A percentile compares a stretch with the other conserved stretches of the same genome.
phyloP scores from a whole-genome alignment of 139 green algal species.

The Tetradesmus lagerheimii region DNA sequence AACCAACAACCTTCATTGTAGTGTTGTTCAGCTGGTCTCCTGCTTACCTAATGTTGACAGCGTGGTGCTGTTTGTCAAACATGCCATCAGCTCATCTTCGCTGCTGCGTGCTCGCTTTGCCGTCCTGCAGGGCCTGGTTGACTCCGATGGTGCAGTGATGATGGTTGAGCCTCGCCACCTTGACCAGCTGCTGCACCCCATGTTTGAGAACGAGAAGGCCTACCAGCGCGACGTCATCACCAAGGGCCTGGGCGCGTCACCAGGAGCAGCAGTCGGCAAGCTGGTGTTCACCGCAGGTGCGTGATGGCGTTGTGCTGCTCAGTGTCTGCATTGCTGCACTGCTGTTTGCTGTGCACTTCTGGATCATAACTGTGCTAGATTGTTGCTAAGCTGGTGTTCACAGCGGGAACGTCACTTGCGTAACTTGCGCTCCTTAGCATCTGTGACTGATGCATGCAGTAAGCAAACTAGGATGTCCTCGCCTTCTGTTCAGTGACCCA shows the following conservation, averaged over 20 bases:
- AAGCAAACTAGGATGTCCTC: too few species aligned
- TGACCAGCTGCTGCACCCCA: conserved; percentile 91
- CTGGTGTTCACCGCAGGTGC: conserved; percentile 82
- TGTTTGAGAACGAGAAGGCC: conserved; percentile 75
- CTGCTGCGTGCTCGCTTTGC: neutral
- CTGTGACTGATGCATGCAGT: too few species aligned
- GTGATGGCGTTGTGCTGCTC: conserved; percentile 45
- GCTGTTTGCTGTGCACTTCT: too few species aligned
- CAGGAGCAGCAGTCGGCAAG: conserved; percentile 87
- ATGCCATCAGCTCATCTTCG: neutral
- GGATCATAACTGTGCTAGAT: too few species aligned
- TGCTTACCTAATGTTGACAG: too few species aligned
- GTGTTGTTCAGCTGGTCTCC: too few species aligned
- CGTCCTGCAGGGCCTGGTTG: conserved; percentile 55
- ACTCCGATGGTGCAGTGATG: conserved; percentile 68
- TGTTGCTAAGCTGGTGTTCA: too few species aligned
- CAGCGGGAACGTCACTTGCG: too few species aligned
- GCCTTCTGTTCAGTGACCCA: too few species aligned
- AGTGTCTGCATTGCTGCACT: neutral
- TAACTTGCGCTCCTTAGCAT: too few species aligned
- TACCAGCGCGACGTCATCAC: conserved; percentile 74
- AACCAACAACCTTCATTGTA: too few species aligned
- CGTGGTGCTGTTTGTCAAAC: too few species aligned
- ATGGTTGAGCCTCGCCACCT: conserved; percentile 92
- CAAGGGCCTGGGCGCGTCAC: conserved; percentile 84